phyloP scores from a whole-genome alignment of 1,284 basidiomycete genomes.

The Cystobasidium slooffiae region DNA sequence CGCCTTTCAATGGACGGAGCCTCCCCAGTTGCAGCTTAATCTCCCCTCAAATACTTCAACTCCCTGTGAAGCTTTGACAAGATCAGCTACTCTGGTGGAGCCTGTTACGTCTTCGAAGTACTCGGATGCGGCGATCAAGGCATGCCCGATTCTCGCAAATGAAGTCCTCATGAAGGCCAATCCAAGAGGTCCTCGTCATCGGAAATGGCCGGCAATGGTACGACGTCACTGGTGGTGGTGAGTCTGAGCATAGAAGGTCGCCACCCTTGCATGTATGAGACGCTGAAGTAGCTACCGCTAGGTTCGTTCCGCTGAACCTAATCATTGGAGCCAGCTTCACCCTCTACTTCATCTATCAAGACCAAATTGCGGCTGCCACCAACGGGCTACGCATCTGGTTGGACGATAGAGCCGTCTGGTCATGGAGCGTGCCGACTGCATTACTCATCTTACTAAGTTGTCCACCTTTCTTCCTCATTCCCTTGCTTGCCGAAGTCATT shows the following conservation, averaged over 20 bases:
- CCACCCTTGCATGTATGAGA: background rate
- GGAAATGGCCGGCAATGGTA: background rate
- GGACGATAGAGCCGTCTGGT: conserved; percentile 14
- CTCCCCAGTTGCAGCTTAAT: too few relatives aligned
- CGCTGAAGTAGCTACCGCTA: background rate
- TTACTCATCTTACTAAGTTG: conserved; percentile 56
- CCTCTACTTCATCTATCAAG: conserved; percentile 2
- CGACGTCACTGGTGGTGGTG: conserved; percentile 15
- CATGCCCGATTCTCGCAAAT: background rate
- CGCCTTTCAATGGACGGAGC: too few relatives aligned
- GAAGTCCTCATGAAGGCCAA: background rate
- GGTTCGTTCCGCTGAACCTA: conserved; percentile 21
- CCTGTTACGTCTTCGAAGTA: too few relatives aligned
- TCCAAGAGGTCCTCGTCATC: conserved; percentile 3
- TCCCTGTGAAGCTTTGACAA: too few relatives aligned
- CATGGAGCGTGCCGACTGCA: conserved; percentile 54
- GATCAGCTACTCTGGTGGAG: too few relatives aligned
- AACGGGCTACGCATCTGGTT: conserved; percentile 19
- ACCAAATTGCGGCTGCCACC: conserved; percentile 3
- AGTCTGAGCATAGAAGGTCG: background rate
- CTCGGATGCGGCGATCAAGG: too few relatives aligned
- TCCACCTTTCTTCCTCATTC: conserved; percentile 54
- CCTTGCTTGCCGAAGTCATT: conserved; percentile 54
- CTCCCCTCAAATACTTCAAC: too few relatives aligned
- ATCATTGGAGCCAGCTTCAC: conserved; percentile 3